These are phyloP conservation scores for Exophiala sideris DNA, from an alignment of 2,329 filamentous ascomycete genomes.

Conservation along the genomic window DNA sequence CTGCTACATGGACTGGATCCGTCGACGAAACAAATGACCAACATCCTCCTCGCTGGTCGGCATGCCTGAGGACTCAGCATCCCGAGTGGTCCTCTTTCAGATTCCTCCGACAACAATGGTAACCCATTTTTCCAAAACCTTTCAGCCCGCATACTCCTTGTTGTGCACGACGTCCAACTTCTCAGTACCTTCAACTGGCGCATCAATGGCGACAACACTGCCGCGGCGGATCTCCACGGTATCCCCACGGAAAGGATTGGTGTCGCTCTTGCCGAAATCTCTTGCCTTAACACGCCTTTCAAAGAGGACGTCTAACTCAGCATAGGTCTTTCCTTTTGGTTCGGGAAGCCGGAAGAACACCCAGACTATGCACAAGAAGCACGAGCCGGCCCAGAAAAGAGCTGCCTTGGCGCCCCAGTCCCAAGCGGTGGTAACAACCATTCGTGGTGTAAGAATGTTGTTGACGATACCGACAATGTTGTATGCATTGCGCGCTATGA, in stretches of 20 bases:
- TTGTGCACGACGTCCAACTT: background rate
- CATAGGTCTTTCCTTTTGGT: slow-evolving; percentile 42
- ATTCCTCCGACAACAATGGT: background rate
- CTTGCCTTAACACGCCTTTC: slow-evolving; percentile 13
- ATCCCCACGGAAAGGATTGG: background rate
- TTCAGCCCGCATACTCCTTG: background rate
- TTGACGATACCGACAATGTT: slow-evolving; percentile 48
- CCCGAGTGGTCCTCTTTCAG: background rate
- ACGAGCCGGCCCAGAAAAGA: slow-evolving; percentile 40
- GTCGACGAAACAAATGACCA: no score
- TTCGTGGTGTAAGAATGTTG: slow-evolving; percentile 35
- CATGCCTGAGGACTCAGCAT: background rate
- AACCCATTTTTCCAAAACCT: background rate
- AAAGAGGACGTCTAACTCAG: slow-evolving; percentile 43
- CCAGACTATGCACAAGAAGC: slow-evolving; percentile 38
- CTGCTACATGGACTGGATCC: no score
- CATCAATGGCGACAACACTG: background rate
- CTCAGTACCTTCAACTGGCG: background rate
- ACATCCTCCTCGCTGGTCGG: no score
- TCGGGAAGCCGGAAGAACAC: slow-evolving; percentile 47
- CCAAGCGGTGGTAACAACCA: slow-evolving; percentile 28
- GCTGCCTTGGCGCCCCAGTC: slow-evolving; percentile 35
- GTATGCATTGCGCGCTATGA: slow-evolving; percentile 50
- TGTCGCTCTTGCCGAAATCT: background rate
- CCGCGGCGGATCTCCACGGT: background rate